A percentile compares a stretch with the other conserved stretches of the same genome.
These are phyloP conservation scores for Collybiopsis confluens DNA, from an alignment of 768 basidiomycete species.

Conservation along the genomic window DNA sequence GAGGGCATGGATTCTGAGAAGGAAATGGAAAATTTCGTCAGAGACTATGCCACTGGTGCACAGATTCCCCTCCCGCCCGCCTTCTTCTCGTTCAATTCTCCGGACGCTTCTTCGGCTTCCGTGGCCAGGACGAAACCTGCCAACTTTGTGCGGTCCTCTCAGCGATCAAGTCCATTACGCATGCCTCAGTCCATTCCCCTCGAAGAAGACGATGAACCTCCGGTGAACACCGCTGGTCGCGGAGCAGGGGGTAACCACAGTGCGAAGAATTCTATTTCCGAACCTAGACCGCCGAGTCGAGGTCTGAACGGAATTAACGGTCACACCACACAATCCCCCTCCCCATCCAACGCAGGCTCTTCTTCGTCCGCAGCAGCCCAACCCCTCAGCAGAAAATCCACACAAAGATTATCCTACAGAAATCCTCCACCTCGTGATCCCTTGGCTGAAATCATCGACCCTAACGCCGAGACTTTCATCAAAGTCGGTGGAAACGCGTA, in stretches of 20 bases:
- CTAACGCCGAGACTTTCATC: conserved; percentile 62
- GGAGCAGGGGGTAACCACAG: conserved; percentile 58
- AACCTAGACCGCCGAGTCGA: conserved; percentile 26
- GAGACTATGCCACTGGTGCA: conserved; percentile 61
- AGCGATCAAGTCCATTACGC: conserved; percentile 1
- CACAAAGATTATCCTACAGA: conserved; percentile 20
- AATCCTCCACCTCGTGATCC: conserved; percentile 33
- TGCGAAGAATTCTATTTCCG: conserved; percentile 29
- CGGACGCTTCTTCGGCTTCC: conserved; percentile 1
- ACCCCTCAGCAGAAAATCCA: conserved; percentile 18
- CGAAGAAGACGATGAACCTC: conserved; percentile 41
- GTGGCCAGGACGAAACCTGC: conserved; percentile 3
- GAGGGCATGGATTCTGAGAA: conserved; percentile 64
- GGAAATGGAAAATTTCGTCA: conserved; percentile 66
- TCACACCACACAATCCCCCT: conserved; percentile 15
- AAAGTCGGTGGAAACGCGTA: conserved; percentile 67
- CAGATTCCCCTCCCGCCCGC: conserved; percentile 59
- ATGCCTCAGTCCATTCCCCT: conserved; percentile 8
- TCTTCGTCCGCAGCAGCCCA: conserved; percentile 13
- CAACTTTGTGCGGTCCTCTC: conserved; percentile 6
- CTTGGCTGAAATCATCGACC: conserved; percentile 57
- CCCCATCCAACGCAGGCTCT: neutral
- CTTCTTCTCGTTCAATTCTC: conserved; percentile 40
- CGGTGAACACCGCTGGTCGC: conserved; percentile 62
- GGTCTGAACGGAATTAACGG: conserved; percentile 21